A percentile compares a stretch with the other conserved stretches of the same genome.
These are phyloP conservation scores for Rheum nobile DNA, from an alignment of 148 eudicot genomes.

Conservation along the genomic window DNA sequence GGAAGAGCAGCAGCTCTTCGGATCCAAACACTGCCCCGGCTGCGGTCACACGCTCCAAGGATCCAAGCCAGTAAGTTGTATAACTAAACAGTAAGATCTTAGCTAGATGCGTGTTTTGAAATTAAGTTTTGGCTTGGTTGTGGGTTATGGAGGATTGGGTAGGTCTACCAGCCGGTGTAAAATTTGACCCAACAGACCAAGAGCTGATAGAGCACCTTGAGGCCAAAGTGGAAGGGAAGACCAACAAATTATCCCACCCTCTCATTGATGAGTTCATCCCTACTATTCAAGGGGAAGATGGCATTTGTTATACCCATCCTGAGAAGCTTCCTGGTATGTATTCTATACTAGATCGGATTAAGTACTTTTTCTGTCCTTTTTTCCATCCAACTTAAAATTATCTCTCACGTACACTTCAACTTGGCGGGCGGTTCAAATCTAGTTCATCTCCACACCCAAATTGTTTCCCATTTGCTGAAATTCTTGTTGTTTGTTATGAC, in stretches of 20 bases:
- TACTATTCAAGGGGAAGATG: slow-evolving; percentile 97
- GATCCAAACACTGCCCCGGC: slow-evolving; percentile 89
- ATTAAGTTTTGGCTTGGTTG: background rate
- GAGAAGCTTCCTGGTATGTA: slow-evolving; percentile 88
- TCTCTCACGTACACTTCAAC: no score
- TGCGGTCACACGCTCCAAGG: slow-evolving; percentile 91
- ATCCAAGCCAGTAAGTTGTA: slow-evolving; percentile 74
- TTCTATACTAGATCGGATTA: no score
- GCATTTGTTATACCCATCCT: slow-evolving; percentile 97
- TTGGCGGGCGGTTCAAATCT: no score
- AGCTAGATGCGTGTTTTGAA: no score
- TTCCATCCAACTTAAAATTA: background rate
- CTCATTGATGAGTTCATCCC: slow-evolving; percentile 95
- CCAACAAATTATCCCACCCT: slow-evolving; percentile 68
- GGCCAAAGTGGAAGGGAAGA: slow-evolving; percentile 72
- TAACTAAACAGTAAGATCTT: no score
- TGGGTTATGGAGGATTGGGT: slow-evolving; percentile 68
- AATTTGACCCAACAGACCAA: slow-evolving; percentile 99
- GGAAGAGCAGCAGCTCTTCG: slow-evolving; percentile 86
- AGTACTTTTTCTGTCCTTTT: slow-evolving; percentile 10
- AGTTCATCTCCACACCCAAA: background rate
- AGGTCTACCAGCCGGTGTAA: slow-evolving; percentile 98
- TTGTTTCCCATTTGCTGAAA: background rate
- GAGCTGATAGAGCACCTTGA: slow-evolving; percentile 96
- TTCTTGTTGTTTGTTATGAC: slow-evolving; percentile 26